Base-by-base conservation (phyloP, 805 yeast genomes). In the Saccharomycopsis microspora region DNA sequence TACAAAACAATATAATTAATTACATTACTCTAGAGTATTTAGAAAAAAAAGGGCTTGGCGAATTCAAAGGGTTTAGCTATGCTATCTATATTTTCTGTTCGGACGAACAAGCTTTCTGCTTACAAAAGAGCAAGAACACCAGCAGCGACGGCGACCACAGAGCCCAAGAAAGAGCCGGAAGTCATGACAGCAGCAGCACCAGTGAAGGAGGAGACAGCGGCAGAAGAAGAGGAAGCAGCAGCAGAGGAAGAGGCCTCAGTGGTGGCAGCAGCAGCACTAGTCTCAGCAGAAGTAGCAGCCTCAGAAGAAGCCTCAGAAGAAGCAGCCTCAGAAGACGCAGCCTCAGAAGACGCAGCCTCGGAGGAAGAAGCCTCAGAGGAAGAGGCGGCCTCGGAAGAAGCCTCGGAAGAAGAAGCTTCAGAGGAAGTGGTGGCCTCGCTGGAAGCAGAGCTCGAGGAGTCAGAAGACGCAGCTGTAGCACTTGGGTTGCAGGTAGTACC, bases 401-500 rank as follows among this genome's bases (percentile, higher is more conserved):
- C 28, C 3, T 34, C 49, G 35, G 45, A 32, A 9, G 51, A 8
- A 32, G 41, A 11, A 37, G 46, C 36, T 19, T 32, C 47, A 30
- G 46, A 27, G 30, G 50, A 43, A n/a, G 49, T 38, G 30, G 36
- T 32, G 36, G 43, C 46, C 9, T 30, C 45, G 8, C 39, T n/a
- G 30, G 48, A 35, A 28, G 39, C 30, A 1, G 36, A 37, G 28
- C 44, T 35, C 31, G 46, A n/a, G 2, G 34, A 27, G 32, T 42
- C 29, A 33, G 49, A 9, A 32, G 41, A 30, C 27, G 44, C 3
- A 43, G 48, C 32, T 19, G 49, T 32, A 50, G 57, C 51, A 46
- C 54, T 60, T 43, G 60, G 46, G 46, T 53, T 52, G 55, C 65
- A 60, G 4, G 44, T 11, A 28, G 65, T 58, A 50, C 65, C 66